Conservation (phyloP, 352 stramenopile species). For the Pythium apleroticum region DNA sequence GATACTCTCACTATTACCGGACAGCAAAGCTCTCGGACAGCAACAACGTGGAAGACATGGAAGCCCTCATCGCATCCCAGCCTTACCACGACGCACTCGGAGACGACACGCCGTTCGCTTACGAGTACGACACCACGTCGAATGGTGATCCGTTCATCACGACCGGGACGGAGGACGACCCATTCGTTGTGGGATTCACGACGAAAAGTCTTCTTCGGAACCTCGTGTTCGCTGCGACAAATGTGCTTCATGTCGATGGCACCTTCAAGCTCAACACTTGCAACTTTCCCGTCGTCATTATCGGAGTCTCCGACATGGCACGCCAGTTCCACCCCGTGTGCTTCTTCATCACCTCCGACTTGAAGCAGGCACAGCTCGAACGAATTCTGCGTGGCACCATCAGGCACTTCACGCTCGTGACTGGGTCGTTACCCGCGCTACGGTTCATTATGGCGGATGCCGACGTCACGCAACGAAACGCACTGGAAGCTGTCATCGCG, state of each 20-base stretch:
- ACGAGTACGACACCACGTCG: background rate
- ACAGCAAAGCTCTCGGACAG: background rate
- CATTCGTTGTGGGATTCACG: background rate
- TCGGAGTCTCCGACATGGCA: slow-evolving; percentile 24
- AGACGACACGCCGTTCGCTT: background rate
- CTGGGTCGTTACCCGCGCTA: background rate
- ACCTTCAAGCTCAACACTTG: slow-evolving; percentile 28
- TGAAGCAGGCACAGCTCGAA: background rate
- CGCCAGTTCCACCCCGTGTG: slow-evolving; percentile 9
- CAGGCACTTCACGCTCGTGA: background rate
- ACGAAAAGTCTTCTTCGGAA: background rate
- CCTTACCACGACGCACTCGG: background rate
- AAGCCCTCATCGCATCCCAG: background rate
- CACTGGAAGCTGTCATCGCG: background rate
- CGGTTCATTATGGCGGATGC: slow-evolving; percentile 2
- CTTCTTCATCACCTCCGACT: slow-evolving; percentile 6
- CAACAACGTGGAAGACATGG: background rate
- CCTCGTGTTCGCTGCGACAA: background rate
- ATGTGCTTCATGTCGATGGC: slow-evolving; percentile 23
- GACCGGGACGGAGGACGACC: background rate
- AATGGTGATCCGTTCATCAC: background rate
- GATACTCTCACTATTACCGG: background rate
- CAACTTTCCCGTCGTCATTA: slow-evolving; percentile 23
- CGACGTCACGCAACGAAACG: slow-evolving; percentile 3
- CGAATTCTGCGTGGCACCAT: background rate